Conservation (phyloP, 1,284 basidiomycete genomes). For the Leucoagaricus sp. region DNA sequence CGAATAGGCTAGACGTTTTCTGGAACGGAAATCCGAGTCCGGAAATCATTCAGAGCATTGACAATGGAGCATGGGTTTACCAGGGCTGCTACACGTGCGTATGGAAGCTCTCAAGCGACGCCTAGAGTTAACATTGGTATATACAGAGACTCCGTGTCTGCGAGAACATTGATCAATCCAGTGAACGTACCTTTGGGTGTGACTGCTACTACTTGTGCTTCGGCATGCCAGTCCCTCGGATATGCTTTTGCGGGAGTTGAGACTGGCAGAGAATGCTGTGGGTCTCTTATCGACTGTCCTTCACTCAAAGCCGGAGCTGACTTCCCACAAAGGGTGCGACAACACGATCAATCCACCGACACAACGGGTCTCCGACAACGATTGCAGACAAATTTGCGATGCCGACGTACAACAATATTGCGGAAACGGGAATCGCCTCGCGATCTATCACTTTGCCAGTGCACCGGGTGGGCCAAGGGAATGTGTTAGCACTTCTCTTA, state of each 20-base stretch:
- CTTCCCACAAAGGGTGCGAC: conserved; percentile 36
- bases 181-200: conserved; percentile 41
- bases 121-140: not conserved
- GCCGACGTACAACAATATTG: conserved; percentile 38
- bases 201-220: conserved; percentile 39
- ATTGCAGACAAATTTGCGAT: conserved; percentile 38
- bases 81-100: conserved; percentile 42
- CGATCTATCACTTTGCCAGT: conserved; percentile 33
- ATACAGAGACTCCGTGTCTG: conserved; percentile 31
- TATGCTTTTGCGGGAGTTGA: conserved; percentile 38
- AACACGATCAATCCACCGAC: conserved; percentile 31
- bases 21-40: conserved; percentile 34
- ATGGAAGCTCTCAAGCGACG: not conserved
- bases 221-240: conserved; percentile 37
- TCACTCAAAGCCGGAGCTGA: not conserved
- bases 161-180: conserved; percentile 33
- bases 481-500: conserved; percentile 20
- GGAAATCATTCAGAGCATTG: conserved; percentile 28
- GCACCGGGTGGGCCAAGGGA: conserved; percentile 4
- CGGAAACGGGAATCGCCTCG: conserved; percentile 38
- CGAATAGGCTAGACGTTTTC: conserved; percentile 36
- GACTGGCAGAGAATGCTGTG: conserved; percentile 43
- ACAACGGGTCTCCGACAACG: conserved; percentile 36
- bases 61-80: conserved; percentile 32
- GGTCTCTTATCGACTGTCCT: conserved; percentile 15